Conservation (phyloP, 1,284 basidiomycete species). For the Ganoderma meredithae region DNA sequence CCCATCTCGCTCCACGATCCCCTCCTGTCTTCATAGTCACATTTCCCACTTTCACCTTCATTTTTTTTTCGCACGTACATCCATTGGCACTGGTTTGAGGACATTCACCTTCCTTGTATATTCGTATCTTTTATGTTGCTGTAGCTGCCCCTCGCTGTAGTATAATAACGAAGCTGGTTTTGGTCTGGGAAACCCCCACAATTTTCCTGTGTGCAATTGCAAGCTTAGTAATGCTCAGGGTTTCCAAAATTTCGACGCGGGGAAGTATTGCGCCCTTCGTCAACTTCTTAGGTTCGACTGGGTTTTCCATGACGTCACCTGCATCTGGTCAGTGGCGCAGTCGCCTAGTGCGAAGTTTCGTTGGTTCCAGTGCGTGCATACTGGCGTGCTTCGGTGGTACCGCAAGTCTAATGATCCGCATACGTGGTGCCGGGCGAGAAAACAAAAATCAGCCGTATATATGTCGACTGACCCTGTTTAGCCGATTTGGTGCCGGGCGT, state of each 20-base stretch:
- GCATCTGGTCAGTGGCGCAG: not conserved
- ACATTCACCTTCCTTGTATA: constrained; percentile 32
- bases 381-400: not conserved
- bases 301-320: not conserved
- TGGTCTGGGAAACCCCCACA: constrained; percentile 18
- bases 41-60: not conserved
- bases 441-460: not conserved
- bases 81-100: constrained; percentile 22
- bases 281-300: not conserved
- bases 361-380: not conserved
- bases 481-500: not conserved
- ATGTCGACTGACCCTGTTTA: not conserved
- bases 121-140: constrained; percentile 36
- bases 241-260: not conserved
- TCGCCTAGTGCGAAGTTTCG: not conserved
- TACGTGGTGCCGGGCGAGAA: not conserved
- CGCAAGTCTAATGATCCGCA: not conserved
- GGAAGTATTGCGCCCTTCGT: not conserved
- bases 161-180: constrained; percentile 41
- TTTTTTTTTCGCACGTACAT: not conserved
- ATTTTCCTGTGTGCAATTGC: not conserved
- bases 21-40: constrained; percentile 32
- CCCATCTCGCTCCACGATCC: constrained; percentile 24
- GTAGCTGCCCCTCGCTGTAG: constrained; percentile 32
- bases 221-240: not conserved